phyloP scores from a whole-genome alignment of 1,139 yeast species.

The Barnettozyma hawaiiensis region DNA sequence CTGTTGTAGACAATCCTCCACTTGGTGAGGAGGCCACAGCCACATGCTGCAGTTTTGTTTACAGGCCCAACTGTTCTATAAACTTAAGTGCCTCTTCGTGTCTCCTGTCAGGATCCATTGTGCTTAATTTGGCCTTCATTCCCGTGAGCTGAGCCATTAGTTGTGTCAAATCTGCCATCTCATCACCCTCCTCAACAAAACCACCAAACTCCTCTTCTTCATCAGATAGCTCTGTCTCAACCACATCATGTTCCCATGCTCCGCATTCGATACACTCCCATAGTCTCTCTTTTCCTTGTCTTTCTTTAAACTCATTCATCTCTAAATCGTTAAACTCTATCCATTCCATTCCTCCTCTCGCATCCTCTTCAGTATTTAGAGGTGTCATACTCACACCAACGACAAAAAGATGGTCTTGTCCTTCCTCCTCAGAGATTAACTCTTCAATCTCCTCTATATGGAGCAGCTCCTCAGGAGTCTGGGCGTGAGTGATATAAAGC shows the following conservation, averaged over 20 bases:
- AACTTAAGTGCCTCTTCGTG: slow-evolving; percentile 5
- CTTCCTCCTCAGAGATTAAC: background rate
- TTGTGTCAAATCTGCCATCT: slow-evolving; percentile 2
- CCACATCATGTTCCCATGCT: slow-evolving; percentile 7
- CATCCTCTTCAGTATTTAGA: background rate
- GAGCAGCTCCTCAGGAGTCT: background rate
- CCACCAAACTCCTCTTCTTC: background rate
- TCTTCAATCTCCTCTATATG: background rate
- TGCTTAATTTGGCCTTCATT: slow-evolving; percentile 1
- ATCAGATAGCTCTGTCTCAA: background rate
- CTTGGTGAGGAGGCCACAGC: too few species aligned
- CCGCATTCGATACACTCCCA: slow-evolving; percentile 11
- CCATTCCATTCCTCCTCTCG: slow-evolving; percentile 2
- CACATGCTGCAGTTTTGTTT: too few species aligned
- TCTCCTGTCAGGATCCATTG: background rate
- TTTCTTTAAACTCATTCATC: slow-evolving; percentile 10
- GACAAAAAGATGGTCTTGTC: background rate
- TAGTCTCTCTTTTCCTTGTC: slow-evolving; percentile 5
- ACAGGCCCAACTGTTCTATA: slow-evolving; percentile 1
- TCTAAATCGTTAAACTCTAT: slow-evolving; percentile 1
- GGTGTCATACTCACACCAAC: background rate
- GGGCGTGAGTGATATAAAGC: background rate
- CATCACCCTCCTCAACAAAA: background rate
- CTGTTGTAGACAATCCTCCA: too few species aligned
- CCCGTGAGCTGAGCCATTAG: background rate